Evolutionary conservation across 2,329 filamentous ascomycete genomes (phyloP), one percentile per base, ranked within the genome.

Genomic region (Nemania diffusa): DNA sequence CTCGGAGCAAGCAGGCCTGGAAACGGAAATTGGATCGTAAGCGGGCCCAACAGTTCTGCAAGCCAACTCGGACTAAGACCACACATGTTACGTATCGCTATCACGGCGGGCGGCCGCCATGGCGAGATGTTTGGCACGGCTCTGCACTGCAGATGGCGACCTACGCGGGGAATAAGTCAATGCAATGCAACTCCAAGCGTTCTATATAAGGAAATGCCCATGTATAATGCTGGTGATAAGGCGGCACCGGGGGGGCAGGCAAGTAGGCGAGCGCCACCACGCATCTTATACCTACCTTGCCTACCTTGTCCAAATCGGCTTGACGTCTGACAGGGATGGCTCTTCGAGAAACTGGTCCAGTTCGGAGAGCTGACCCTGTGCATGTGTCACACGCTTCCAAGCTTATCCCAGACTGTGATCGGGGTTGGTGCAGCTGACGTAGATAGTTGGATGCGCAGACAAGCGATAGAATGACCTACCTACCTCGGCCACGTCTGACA

Each of bases 371-470:
- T 65, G 65, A 48, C 44, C 55, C 29, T 68, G 59, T 64, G 62
- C 48, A 64, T 53, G 55, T 69, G 62, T 70, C 68, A 70, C 67
- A 64, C 60, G 61, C 60, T 65, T 63, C 37, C 57, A 24, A 32
- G 44, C 17, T 44, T 62, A 60, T 40, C 42, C 57, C 55, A 32
- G n/a, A 48, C 24, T 51, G 24, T 59, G 53, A 59, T 65, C 44
- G 46, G 48, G 63, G 68, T 70, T 70, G 70, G 70, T 71, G 70
- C 73, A 76, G 73, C 74, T 76, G 74, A 76, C 73, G 69, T 72
- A 67, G 65, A 60, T 48, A n/a, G n/a, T n/a, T n/a, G n/a, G n/a
- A n/a, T n/a, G n/a, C n/a, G 22, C 57, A 32, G 50, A 67, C 55
- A 59, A 24, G 48, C 48, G 32, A 57, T 58, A 67, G 22, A 56